Evolutionary conservation across 192 early-diverging fungal genomes (phyloP).

Genomic region (Coemansia sp.): DNA sequence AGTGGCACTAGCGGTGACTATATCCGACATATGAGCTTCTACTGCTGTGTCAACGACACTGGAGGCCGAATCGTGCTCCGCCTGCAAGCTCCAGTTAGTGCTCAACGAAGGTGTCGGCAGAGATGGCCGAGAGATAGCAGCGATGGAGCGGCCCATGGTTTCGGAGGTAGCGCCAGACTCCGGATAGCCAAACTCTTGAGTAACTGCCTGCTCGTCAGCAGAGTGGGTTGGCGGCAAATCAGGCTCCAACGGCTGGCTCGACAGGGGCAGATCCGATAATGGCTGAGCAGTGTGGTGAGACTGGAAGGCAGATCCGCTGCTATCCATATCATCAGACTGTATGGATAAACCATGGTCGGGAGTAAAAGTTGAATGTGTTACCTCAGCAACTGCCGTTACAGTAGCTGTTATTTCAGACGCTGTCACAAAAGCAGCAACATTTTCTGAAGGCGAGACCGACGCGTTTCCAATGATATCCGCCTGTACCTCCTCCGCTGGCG

Average conservation of each 20-base stretch:
- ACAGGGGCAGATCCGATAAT: neutral
- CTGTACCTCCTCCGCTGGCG: neutral
- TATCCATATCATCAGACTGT: neutral
- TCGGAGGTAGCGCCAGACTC: neutral
- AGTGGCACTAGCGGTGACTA: neutral
- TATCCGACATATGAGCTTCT: constrained; percentile 9
- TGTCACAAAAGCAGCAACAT: neutral
- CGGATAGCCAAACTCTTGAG: neutral
- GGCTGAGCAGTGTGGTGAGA: neutral
- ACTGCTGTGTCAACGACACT: constrained; percentile 13
- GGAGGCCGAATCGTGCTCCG: constrained; percentile 22
- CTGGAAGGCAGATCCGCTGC: neutral
- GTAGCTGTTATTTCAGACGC: neutral
- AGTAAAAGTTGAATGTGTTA: neutral
- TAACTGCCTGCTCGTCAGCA: neutral
- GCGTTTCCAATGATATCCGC: neutral
- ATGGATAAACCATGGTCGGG: neutral
- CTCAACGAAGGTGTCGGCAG: constrained; percentile 15
- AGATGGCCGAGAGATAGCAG: neutral
- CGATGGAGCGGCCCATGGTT: constrained; percentile 6
- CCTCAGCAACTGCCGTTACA: neutral
- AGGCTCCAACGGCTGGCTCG: neutral
- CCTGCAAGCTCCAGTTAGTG: constrained; percentile 20
- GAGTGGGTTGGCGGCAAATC: neutral
- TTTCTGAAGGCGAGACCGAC: neutral